Conservation (phyloP, 495 filamentous ascomycete species). For the Penicillium salamii region DNA sequence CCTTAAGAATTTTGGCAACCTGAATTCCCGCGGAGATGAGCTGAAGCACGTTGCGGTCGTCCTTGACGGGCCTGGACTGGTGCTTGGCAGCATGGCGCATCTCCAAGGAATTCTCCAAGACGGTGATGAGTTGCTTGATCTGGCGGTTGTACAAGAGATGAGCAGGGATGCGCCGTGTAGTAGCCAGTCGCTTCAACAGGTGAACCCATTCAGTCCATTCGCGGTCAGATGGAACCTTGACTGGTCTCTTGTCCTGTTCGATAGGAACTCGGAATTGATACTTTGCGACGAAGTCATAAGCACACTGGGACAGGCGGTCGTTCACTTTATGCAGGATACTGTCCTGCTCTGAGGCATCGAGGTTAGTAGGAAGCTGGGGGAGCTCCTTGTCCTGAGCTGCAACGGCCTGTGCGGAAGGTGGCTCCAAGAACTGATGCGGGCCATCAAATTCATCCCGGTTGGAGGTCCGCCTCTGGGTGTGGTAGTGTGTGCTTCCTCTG, state of each 20-base stretch:
- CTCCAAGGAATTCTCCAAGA: constrained; percentile 79
- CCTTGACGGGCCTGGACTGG: constrained; percentile 78
- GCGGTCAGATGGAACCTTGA: constrained; percentile 73
- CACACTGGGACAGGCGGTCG: constrained; percentile 78
- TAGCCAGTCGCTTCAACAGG: constrained; percentile 79
- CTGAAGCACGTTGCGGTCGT: constrained; percentile 85
- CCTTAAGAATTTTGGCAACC: constrained; percentile 81
- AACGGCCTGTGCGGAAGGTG: constrained; percentile 60
- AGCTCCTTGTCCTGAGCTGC: constrained; percentile 75
- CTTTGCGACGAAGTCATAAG: constrained; percentile 84
- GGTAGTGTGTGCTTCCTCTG: constrained; percentile 49
- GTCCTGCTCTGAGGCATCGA: constrained; percentile 81
- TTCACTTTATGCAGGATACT: constrained; percentile 75
- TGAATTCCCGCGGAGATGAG: constrained; percentile 82
- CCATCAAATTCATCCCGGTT: constrained; percentile 89
- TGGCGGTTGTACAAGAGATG: constrained; percentile 82
- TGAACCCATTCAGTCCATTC: constrained; percentile 95
- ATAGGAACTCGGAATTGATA: constrained; percentile 86
- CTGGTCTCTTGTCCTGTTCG: constrained; percentile 73
- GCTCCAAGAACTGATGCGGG: constrained; percentile 73
- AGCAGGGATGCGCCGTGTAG: constrained; percentile 79
- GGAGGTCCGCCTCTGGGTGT: constrained; percentile 68
- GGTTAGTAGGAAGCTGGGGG: constrained; percentile 76
- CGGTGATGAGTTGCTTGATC: constrained; percentile 83
- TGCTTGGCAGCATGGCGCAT: constrained; percentile 83